These are phyloP conservation scores for Lachnellula arida DNA, from an alignment of 2,329 filamentous ascomycete species.

Conservation along the genomic window DNA sequence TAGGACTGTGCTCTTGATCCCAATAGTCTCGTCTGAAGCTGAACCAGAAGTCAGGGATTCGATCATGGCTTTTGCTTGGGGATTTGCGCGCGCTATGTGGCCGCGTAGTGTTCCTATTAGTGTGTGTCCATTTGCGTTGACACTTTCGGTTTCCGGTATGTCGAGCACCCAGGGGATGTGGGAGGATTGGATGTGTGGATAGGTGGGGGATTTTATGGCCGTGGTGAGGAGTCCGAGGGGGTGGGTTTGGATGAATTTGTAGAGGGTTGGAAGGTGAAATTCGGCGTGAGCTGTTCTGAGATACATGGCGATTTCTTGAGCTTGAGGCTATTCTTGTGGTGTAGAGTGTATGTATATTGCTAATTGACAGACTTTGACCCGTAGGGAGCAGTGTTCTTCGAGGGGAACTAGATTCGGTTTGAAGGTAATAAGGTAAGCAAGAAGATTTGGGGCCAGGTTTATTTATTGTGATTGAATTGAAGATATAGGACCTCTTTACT, in stretches of 20 bases:
- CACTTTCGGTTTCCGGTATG: too few relatives aligned
- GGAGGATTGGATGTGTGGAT: conserved; percentile 51
- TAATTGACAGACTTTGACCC: background rate
- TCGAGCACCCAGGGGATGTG: conserved; percentile 60
- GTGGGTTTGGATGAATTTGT: conserved; percentile 53
- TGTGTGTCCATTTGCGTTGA: conserved; percentile 31
- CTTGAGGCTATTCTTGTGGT: background rate
- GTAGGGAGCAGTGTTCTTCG: background rate
- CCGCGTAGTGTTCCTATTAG: conserved; percentile 43
- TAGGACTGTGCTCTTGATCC: conserved; percentile 28
- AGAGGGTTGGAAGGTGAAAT: conserved; percentile 42
- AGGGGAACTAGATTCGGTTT: too few relatives aligned
- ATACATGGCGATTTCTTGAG: conserved; percentile 45
- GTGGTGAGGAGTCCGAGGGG: conserved; percentile 61
- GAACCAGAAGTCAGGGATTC: conserved; percentile 34
- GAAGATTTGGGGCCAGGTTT: too few relatives aligned
- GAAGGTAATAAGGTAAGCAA: too few relatives aligned
- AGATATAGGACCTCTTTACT: too few relatives aligned
- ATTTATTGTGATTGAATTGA: too few relatives aligned
- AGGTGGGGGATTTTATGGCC: conserved; percentile 45
- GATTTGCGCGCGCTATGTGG: conserved; percentile 59
- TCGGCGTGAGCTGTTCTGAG: conserved; percentile 52
- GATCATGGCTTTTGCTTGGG: conserved; percentile 58
- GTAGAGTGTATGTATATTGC: background rate
- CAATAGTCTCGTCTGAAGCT: background rate